Percentiles rank a stretch among this genome's conserved stretches.
phyloP scores from a whole-genome alignment of 345 rosid species.

The Acer yangbiense region DNA sequence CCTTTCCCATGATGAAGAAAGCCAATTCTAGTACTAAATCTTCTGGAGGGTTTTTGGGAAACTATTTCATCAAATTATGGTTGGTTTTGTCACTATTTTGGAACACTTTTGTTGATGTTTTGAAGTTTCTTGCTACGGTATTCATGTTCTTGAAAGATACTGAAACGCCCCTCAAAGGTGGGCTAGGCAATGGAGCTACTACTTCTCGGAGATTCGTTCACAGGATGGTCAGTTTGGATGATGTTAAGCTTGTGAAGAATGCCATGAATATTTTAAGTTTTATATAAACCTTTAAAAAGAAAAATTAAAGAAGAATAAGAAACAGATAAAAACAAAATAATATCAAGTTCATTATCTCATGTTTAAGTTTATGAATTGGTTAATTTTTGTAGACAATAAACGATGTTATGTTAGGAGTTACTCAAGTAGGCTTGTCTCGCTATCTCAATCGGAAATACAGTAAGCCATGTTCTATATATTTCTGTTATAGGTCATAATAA shows the following conservation, averaged over 20 bases:
- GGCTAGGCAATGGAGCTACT: constrained; percentile 13
- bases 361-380: too few species aligned
- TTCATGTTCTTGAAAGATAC: constrained; percentile 29
- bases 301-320: too few species aligned
- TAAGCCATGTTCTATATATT: too few species aligned
- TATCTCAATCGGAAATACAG: too few species aligned
- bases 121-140: constrained; percentile 26
- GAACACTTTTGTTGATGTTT: constrained; percentile 30
- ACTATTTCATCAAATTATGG: neutral
- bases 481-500: too few species aligned
- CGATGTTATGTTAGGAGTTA: too few species aligned
- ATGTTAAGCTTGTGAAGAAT: constrained; percentile 35
- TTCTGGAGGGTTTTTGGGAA: neutral
- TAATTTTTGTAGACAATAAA: too few species aligned
- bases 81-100: constrained; percentile 15
- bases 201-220: constrained; percentile 30
- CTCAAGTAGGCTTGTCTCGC: too few species aligned
- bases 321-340: too few species aligned
- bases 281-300: too few species aligned
- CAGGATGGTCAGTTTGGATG: constrained; percentile 29
- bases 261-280: constrained; percentile 23
- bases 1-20: neutral
- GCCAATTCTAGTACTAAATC: neutral
- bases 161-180: constrained; percentile 35
- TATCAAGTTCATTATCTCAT: too few species aligned